Base-by-base conservation (phyloP, 306 rosid species). In the Crataegus laevigata region DNA sequence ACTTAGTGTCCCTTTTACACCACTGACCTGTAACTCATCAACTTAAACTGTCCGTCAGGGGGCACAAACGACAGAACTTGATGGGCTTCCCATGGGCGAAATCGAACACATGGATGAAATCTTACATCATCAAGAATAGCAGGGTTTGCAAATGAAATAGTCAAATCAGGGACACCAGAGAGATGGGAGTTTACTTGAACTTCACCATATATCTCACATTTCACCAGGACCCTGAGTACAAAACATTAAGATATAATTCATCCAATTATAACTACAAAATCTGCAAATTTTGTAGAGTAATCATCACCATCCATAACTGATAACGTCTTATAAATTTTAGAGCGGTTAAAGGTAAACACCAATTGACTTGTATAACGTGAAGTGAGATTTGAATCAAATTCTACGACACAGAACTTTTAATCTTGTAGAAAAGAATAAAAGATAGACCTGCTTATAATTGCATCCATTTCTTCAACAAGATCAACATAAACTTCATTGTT, bases 41-140 rank as follows among this genome's bases (percentile, higher is more conserved):
- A 93, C 87, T 94, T 92, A 83, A 94, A 94, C 82, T 87, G 91
- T 74, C 99, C 96, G 69, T 94, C 97, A 64, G 97, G 96, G 75
- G 98, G 98, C 81, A 94, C 97, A 75, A 94, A 94, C 5, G 98
- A 94, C 74, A 94, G 88, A 87, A 88, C 75, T 77, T 92, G 99
- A 84, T 88, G 76, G 68, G 93, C 85, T 66, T 94, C 97, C 97
- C 99, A 92, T 29, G 96, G 96, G 47, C 89, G 93, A 87, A 82
- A 91, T 57, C 93, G 87, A 77, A 94, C 88, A 72, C 97, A 89
- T 10, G 93, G 96, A 83, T 94, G 99, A 75, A 94, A 94, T 86
- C 97, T 89, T 80, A 94, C 96, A 85, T 87, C 93, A 69, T 90
- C 96, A 61, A 94, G 87, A 76, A 94, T 86, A 24, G 97, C 85